Conservation (phyloP, 495 filamentous ascomycete genomes). For the Daldinia concentrica region DNA sequence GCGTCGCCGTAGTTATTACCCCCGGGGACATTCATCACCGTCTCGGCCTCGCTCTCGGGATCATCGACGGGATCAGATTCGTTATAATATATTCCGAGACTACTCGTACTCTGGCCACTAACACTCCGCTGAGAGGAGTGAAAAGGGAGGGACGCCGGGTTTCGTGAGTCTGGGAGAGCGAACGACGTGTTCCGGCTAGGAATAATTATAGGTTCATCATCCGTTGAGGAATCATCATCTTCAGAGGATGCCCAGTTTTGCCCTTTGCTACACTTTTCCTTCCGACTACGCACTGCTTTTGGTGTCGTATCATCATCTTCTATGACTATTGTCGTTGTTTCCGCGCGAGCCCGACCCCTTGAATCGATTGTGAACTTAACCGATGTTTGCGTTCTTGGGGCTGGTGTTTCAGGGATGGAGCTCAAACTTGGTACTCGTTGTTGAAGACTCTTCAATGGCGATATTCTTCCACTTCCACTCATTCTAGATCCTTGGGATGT, state of each 20-base stretch:
- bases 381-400: slow-evolving; percentile 59
- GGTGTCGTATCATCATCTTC: slow-evolving; percentile 50
- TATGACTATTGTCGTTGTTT: slow-evolving; percentile 70
- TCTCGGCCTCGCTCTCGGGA: slow-evolving; percentile 66
- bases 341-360: slow-evolving; percentile 74
- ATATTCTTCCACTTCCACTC: slow-evolving; percentile 59
- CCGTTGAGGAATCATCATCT: slow-evolving; percentile 65
- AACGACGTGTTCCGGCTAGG: slow-evolving; percentile 72
- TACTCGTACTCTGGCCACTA: slow-evolving; percentile 56
- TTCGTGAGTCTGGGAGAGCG: slow-evolving; percentile 62
- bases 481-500: slow-evolving; percentile 49
- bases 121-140: slow-evolving; percentile 62
- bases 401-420: slow-evolving; percentile 60
- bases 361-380: slow-evolving; percentile 77
- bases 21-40: slow-evolving; percentile 58
- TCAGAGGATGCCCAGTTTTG: slow-evolving; percentile 55
- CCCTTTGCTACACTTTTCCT: slow-evolving; percentile 23
- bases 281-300: slow-evolving; percentile 38
- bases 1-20: slow-evolving; percentile 58
- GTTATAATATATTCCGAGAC: slow-evolving; percentile 47
- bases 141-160: slow-evolving; percentile 61
- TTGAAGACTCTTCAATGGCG: slow-evolving; percentile 60
- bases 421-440: slow-evolving; percentile 57
- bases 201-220: slow-evolving; percentile 72
- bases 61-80: slow-evolving; percentile 39